Conservation (phyloP, 768 basidiomycete species). For the Hygrophoropsis aurantiaca region DNA sequence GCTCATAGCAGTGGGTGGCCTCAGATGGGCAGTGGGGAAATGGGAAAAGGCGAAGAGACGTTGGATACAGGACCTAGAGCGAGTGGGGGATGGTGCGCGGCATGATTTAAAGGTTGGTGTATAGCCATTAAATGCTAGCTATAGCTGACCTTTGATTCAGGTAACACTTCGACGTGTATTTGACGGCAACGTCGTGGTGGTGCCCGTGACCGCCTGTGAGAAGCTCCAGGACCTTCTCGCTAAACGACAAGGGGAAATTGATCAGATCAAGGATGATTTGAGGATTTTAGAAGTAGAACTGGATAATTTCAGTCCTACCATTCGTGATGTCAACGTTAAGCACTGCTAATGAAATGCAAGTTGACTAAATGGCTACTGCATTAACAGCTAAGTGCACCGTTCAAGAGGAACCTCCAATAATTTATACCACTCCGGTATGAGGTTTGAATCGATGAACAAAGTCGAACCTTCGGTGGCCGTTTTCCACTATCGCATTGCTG, state of each 20-base stretch:
- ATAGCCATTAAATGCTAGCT: slow-evolving; percentile 8
- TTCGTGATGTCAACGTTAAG: neutral
- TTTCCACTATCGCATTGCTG: too few species aligned
- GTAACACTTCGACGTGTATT: slow-evolving; percentile 44
- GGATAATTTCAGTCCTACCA: slow-evolving; percentile 7
- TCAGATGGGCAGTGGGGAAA: slow-evolving; percentile 62
- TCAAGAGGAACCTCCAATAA: too few species aligned
- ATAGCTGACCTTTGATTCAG: slow-evolving; percentile 31
- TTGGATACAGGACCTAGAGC: slow-evolving; percentile 69
- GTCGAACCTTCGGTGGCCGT: too few species aligned
- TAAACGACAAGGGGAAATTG: slow-evolving; percentile 46
- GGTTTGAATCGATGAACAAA: slow-evolving; percentile 9
- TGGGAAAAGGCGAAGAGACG: slow-evolving; percentile 68
- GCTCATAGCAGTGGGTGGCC: slow-evolving; percentile 45
- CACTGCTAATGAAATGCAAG: too few species aligned
- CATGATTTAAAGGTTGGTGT: slow-evolving; percentile 60
- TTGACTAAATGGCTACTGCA: too few species aligned
- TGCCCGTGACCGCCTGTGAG: slow-evolving; percentile 50
- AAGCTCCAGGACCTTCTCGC: slow-evolving; percentile 41
- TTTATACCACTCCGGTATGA: slow-evolving; percentile 23
- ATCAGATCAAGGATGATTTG: slow-evolving; percentile 43
- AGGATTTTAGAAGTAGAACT: slow-evolving; percentile 38
- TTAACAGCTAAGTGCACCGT: too few species aligned
- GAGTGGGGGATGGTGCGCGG: slow-evolving; percentile 61
- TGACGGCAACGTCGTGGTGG: slow-evolving; percentile 49